Conservation (phyloP, 306 rosid species). For the Gleditsia sinensis region DNA sequence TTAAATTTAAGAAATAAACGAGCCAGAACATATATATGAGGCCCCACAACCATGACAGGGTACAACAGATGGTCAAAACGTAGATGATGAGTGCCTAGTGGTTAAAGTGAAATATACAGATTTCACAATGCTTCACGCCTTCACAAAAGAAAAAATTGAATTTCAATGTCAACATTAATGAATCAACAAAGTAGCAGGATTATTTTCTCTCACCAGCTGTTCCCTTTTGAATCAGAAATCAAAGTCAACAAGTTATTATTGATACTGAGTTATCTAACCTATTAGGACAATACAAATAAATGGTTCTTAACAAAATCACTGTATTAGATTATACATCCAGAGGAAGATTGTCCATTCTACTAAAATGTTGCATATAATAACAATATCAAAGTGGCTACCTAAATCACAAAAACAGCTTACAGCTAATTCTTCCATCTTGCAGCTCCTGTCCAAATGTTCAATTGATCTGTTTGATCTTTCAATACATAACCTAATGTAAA, state of each 20-base stretch:
- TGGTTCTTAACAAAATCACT: too few species aligned
- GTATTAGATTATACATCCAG: neutral
- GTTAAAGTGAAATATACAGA: too few species aligned
- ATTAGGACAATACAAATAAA: neutral
- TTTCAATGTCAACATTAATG: neutral
- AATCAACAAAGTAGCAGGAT: neutral
- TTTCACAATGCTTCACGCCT: too few species aligned
- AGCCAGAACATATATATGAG: too few species aligned
- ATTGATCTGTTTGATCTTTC: slow-evolving; percentile 52
- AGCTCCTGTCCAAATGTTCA: slow-evolving; percentile 61
- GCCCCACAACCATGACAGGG: neutral
- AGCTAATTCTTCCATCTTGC: slow-evolving; percentile 57
- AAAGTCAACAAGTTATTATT: neutral
- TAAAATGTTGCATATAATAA: neutral
- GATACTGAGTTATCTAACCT: slow-evolving; percentile 2
- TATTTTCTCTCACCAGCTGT: slow-evolving; percentile 11
- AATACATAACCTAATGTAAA: slow-evolving; percentile 50
- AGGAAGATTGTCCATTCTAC: neutral
- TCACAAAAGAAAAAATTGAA: too few species aligned
- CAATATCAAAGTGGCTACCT: too few species aligned
- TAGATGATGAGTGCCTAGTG: too few species aligned
- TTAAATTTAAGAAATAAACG: neutral
- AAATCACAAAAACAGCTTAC: too few species aligned
- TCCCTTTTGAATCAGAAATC: slow-evolving; percentile 19
- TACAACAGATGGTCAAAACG: too few species aligned